These are phyloP conservation scores for Rhodotorula sp. DNA, from an alignment of 1,284 basidiomycete genomes.

Conservation along the genomic window DNA sequence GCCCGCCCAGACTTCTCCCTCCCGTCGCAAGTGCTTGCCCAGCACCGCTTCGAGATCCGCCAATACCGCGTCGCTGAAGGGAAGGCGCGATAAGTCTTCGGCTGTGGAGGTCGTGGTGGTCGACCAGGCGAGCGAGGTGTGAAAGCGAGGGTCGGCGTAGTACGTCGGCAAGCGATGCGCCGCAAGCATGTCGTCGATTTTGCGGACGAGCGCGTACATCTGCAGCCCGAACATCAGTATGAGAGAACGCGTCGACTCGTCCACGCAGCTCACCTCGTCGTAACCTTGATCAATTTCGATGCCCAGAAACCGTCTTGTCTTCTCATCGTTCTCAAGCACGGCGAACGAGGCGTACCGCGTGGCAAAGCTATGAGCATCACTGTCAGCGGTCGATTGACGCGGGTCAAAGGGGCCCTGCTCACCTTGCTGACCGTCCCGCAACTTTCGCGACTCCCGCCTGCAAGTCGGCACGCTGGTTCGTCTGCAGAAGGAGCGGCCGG, in stretches of 20 bases:
- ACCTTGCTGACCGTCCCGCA: neutral
- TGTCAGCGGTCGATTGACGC: neutral
- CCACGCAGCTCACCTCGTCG: conserved; percentile 61
- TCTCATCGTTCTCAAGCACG: conserved; percentile 71
- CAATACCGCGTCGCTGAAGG: neutral
- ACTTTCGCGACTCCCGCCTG: conserved; percentile 9
- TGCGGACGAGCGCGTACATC: conserved; percentile 58
- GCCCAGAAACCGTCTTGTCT: conserved; percentile 68
- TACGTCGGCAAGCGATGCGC: conserved; percentile 66
- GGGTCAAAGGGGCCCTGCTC: rapidly evolving
- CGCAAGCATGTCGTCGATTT: conserved; percentile 58
- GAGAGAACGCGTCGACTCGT: no score
- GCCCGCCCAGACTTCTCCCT: conserved; percentile 26
- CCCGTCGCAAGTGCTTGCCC: conserved; percentile 15
- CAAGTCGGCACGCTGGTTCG: conserved; percentile 65
- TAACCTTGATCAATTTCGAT: conserved; percentile 75
- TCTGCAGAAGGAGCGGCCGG: conserved; percentile 68
- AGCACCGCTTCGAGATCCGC: conserved; percentile 1
- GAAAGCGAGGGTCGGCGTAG: conserved; percentile 70
- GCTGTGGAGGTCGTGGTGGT: neutral
- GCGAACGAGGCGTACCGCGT: conserved; percentile 68
- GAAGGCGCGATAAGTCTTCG: neutral
- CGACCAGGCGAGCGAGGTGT: conserved; percentile 73
- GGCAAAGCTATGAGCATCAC: conserved; percentile 57
- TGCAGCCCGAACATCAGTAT: conserved; percentile 45